These are phyloP conservation scores for Tricholoma sp. DNA, from an alignment of 768 basidiomycete genomes.

Conservation along the genomic window DNA sequence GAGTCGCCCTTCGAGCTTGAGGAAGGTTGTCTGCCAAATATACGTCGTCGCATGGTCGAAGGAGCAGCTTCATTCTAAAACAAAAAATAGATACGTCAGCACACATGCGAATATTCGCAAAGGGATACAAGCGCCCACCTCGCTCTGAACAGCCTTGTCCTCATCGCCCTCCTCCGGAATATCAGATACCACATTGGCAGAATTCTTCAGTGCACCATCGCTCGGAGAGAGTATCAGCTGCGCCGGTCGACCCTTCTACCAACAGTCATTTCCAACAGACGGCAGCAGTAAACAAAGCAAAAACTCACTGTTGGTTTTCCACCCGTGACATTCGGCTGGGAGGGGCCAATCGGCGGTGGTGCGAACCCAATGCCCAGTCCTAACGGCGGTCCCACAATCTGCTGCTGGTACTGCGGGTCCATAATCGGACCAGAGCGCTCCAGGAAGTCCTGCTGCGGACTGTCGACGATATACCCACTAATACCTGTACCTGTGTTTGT, in stretches of 20 bases:
- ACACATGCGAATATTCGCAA: not conserved
- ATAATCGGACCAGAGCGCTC: not conserved
- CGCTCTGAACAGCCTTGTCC: conserved; percentile 51
- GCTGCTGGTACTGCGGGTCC: not conserved
- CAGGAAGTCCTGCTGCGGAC: not conserved
- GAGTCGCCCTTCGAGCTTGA: conserved; percentile 20
- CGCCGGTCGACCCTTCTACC: conserved; percentile 41
- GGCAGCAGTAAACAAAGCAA: not conserved
- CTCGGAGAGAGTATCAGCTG: conserved; percentile 56
- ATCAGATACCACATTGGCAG: conserved; percentile 31
- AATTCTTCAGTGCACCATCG: conserved; percentile 48
- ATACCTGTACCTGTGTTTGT: conserved; percentile 19
- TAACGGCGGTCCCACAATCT: not conserved
- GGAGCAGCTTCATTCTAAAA: conserved; percentile 47
- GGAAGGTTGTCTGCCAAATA: conserved; percentile 61
- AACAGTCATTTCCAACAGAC: conserved; percentile 9
- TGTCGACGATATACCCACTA: conserved; percentile 4
- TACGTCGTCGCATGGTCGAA: conserved; percentile 40
- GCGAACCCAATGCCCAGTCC: conserved; percentile 12
- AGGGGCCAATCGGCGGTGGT: conserved; percentile 13
- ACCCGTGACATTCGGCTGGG: conserved; percentile 4
- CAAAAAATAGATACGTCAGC: not conserved
- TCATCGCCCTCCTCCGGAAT: conserved; percentile 44
- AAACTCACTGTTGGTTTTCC: conserved; percentile 20
- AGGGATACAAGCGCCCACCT: conserved; percentile 39